Percentiles rank a stretch among this genome's conserved stretches.
Evolutionary conservation across 352 stramenopile species (phyloP).

Genomic region (Phytophthora tubulina): DNA sequence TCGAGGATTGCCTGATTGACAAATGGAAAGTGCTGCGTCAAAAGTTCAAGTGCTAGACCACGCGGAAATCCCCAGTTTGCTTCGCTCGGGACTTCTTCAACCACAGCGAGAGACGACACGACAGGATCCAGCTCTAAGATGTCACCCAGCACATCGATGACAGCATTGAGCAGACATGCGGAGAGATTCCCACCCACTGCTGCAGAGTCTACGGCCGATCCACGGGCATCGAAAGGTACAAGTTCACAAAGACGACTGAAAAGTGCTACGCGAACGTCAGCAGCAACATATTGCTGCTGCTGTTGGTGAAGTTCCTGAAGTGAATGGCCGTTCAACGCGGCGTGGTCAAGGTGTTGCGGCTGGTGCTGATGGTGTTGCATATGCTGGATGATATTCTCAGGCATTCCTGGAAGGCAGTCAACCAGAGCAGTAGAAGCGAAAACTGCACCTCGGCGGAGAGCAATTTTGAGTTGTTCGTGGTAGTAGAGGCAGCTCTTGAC

Average conservation of each 20-base stretch:
- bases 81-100: slow-evolving; percentile 36
- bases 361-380: slow-evolving; percentile 24
- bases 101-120: slow-evolving; percentile 43
- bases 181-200: slow-evolving; percentile 50
- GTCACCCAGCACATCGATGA: slow-evolving; percentile 73
- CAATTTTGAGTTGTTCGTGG: slow-evolving; percentile 48
- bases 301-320: slow-evolving; percentile 16
- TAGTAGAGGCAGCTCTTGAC: slow-evolving; percentile 71
- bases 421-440: slow-evolving; percentile 25
- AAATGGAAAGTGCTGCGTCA: slow-evolving; percentile 56
- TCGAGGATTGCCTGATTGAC: slow-evolving; percentile 31
- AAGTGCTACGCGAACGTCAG: slow-evolving; percentile 59
- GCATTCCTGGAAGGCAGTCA: slow-evolving; percentile 19
- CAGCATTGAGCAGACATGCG: slow-evolving; percentile 48
- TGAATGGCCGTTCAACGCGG: slow-evolving; percentile 8
- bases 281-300: slow-evolving; percentile 34
- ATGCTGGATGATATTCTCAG: slow-evolving; percentile 31
- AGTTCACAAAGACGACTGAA: slow-evolving; percentile 71
- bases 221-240: slow-evolving; percentile 49
- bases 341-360: background rate
- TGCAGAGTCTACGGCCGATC: background rate
- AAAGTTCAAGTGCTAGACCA: slow-evolving; percentile 42
- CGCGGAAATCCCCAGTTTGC: slow-evolving; percentile 48
- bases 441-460: slow-evolving; percentile 19
- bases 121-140: slow-evolving; percentile 65